These are phyloP conservation scores for Rhypophila decipiens DNA, from an alignment of 495 filamentous ascomycete genomes.

Conservation along the genomic window DNA sequence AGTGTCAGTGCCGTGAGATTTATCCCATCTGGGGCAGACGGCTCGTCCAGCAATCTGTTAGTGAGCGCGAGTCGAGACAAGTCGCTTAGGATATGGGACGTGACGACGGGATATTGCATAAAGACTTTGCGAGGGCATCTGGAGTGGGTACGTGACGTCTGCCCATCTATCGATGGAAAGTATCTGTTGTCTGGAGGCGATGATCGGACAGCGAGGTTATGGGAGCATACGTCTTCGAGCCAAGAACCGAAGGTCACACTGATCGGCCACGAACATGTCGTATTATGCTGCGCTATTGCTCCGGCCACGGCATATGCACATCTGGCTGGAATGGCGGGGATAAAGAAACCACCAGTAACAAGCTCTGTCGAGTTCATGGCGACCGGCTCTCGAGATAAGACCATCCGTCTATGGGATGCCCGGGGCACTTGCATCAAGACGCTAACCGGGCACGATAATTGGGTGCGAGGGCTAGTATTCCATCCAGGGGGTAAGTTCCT, in stretches of 20 bases:
- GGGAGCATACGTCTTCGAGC: slow-evolving; percentile 69
- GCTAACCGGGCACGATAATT: slow-evolving; percentile 89
- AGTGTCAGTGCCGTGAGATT: slow-evolving; percentile 83
- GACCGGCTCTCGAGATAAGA: slow-evolving; percentile 86
- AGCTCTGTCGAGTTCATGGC: slow-evolving; percentile 85
- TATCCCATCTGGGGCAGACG: slow-evolving; percentile 70
- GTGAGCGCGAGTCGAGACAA: slow-evolving; percentile 79
- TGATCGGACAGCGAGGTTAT: slow-evolving; percentile 74
- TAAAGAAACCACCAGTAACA: slow-evolving; percentile 69
- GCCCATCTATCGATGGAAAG: slow-evolving; percentile 73
- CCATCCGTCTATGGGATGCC: slow-evolving; percentile 83
- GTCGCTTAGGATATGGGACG: slow-evolving; percentile 84
- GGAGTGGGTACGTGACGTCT: slow-evolving; percentile 88
- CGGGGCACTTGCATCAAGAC: slow-evolving; percentile 84
- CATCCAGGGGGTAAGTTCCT: slow-evolving; percentile 94
- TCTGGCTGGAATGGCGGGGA: slow-evolving; percentile 71
- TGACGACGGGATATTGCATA: slow-evolving; percentile 86
- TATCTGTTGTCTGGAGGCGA: slow-evolving; percentile 77
- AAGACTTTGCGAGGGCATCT: slow-evolving; percentile 74
- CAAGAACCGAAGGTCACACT: slow-evolving; percentile 74
- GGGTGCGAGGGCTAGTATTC: slow-evolving; percentile 82
- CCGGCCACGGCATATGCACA: slow-evolving; percentile 71
- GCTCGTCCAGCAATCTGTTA: slow-evolving; percentile 66
- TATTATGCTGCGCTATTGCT: slow-evolving; percentile 86
- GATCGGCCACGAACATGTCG: slow-evolving; percentile 81